A percentile compares a stretch with the other conserved stretches of the same genome.
phyloP scores from a whole-genome alignment of 257 asterid genomes.

The Solanum clarkiae region DNA sequence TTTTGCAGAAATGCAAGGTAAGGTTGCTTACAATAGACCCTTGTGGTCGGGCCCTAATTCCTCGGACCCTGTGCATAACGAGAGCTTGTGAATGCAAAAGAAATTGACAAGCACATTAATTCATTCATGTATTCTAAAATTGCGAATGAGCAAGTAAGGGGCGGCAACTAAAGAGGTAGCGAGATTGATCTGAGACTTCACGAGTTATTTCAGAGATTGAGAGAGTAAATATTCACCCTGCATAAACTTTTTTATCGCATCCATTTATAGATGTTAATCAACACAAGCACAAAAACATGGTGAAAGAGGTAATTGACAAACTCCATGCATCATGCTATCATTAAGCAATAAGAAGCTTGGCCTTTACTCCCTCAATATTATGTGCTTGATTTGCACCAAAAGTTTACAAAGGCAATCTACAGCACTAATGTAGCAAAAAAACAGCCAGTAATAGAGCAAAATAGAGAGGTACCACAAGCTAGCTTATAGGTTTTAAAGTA shows the following conservation, averaged over 20 bases:
- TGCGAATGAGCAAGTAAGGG: too few relatives aligned
- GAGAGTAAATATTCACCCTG: too few relatives aligned
- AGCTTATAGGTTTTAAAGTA: not conserved
- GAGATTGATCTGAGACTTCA: too few relatives aligned
- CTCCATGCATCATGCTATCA: not conserved
- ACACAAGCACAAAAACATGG: not conserved
- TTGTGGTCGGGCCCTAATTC: too few relatives aligned
- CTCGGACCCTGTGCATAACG: too few relatives aligned
- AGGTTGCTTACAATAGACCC: fast-evolving
- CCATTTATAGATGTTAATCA: not conserved
- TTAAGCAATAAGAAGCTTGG: not conserved
- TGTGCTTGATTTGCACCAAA: not conserved
- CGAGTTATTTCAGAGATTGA: too few relatives aligned
- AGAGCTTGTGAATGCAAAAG: too few relatives aligned
- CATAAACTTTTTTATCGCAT: too few relatives aligned
- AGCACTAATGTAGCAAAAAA: not conserved
- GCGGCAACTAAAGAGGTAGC: too few relatives aligned
- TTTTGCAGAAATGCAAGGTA: too few relatives aligned
- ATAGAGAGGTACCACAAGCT: not conserved
- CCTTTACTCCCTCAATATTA: not conserved
- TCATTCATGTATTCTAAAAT: too few relatives aligned
- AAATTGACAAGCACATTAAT: too few relatives aligned
- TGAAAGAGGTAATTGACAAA: not conserved
- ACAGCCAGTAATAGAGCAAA: not conserved
- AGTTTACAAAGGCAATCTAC: not conserved